Percentiles rank a stretch among this genome's conserved stretches.
These are phyloP conservation scores for Rosa persica DNA, from an alignment of 306 rosid genomes.

Conservation along the genomic window DNA sequence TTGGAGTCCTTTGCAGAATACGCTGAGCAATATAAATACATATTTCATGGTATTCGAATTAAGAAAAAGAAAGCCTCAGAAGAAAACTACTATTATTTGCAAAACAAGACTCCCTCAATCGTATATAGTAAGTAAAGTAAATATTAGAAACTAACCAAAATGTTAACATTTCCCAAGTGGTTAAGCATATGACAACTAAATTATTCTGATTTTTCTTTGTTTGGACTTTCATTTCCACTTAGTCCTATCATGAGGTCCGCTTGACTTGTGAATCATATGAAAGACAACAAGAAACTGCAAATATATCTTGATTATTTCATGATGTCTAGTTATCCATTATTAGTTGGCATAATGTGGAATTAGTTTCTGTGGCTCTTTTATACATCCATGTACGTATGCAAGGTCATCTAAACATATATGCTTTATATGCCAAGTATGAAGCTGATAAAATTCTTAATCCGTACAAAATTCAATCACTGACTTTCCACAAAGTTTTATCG, in stretches of 20 bases:
- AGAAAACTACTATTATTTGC: background rate
- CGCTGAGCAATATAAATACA: slow-evolving; percentile 42
- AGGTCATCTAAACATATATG: background rate
- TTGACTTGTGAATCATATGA: background rate
- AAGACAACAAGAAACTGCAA: background rate
- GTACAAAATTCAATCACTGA: background rate
- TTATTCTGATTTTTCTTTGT: background rate
- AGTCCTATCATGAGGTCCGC: background rate
- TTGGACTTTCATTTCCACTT: background rate
- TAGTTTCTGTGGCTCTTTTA: background rate
- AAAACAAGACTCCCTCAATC: background rate
- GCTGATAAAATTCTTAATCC: background rate
- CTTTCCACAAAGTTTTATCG: background rate
- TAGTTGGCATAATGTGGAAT: background rate
- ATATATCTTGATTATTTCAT: background rate
- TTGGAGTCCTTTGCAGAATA: slow-evolving; percentile 83
- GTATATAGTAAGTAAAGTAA: background rate
- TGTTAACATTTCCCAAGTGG: background rate
- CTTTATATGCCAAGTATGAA: background rate
- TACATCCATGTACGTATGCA: background rate
- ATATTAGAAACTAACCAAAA: background rate
- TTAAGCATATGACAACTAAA: background rate
- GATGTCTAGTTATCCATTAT: background rate
- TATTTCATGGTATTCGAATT: background rate
- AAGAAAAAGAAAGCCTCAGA: background rate